These are phyloP conservation scores for Endoconidiophora laricicola DNA, from an alignment of 2,329 filamentous ascomycete genomes.

Conservation along the genomic window DNA sequence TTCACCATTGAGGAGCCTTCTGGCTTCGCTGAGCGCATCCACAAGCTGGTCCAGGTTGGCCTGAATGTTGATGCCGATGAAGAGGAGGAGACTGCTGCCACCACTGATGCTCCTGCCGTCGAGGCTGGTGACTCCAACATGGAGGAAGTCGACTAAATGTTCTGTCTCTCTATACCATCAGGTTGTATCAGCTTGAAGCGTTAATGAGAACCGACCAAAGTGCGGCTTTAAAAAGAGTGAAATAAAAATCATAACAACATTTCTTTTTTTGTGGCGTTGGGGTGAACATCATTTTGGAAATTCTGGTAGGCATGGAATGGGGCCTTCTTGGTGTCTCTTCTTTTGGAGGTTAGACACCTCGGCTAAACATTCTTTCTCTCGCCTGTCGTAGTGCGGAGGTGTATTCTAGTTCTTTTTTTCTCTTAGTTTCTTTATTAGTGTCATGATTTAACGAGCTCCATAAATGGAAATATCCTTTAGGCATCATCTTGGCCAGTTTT, in stretches of 20 bases:
- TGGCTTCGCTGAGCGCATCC: conserved; percentile 94
- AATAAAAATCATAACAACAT: conserved; percentile 8
- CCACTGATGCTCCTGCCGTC: conserved; percentile 40
- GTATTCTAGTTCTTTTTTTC: conserved; percentile 4
- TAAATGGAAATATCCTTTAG: conserved; percentile 5
- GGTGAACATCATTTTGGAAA: neutral
- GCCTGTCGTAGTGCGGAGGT: conserved; percentile 1
- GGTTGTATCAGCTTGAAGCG: neutral
- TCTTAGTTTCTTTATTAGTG: conserved; percentile 5
- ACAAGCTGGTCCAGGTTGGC: conserved; percentile 97
- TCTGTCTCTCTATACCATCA: neutral
- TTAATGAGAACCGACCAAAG: neutral
- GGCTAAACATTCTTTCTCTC: neutral
- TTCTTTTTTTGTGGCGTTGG: conserved; percentile 8
- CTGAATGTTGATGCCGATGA: conserved; percentile 94
- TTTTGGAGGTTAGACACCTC: neutral
- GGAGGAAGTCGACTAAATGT: conserved; percentile 94
- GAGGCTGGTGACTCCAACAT: conserved; percentile 81
- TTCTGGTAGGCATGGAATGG: conserved; percentile 1
- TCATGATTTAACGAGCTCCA: conserved; percentile 8
- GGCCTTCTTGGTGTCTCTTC: neutral
- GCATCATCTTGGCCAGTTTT: too few relatives aligned
- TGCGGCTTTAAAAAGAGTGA: conserved; percentile 6
- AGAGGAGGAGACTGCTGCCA: conserved; percentile 39
- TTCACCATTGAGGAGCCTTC: conserved; percentile 99